A percentile compares a stretch with the other conserved stretches of the same genome.
Conservation (phyloP, 2,329 filamentous ascomycete genomes). For the Zymoseptoria brevis region DNA sequence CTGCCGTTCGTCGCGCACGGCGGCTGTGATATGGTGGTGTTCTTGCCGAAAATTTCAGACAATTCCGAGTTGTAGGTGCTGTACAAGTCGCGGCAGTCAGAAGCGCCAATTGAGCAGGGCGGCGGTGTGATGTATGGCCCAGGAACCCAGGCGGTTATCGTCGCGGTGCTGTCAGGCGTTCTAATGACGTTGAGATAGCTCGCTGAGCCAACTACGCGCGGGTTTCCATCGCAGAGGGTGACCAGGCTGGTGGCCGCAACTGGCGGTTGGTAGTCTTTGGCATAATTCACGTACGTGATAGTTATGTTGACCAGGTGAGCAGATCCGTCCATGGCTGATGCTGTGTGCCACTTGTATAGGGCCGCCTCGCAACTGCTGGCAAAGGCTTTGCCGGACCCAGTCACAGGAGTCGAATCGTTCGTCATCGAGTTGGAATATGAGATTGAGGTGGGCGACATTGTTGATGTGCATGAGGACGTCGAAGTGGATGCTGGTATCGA, state of each 20-base stretch:
- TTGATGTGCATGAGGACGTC: too few relatives aligned
- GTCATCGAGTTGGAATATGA: neutral
- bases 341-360: constrained; percentile 5
- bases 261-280: neutral
- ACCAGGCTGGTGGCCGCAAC: constrained; percentile 7
- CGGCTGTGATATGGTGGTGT: constrained; percentile 1
- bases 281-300: neutral
- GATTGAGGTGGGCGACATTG: neutral
- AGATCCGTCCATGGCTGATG: constrained; percentile 1
- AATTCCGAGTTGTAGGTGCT: constrained; percentile 4
- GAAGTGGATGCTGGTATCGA: neutral
- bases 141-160: constrained; percentile 2
- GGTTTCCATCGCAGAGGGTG: constrained; percentile 20
- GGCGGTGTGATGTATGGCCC: constrained; percentile 9
- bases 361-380: constrained; percentile 10
- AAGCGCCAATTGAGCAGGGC: constrained; percentile 11
- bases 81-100: constrained; percentile 6
- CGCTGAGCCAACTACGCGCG: constrained; percentile 12
- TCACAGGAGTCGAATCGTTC: neutral
- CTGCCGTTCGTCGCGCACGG: constrained; percentile 9
- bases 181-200: neutral
- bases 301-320: neutral
- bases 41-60: constrained; percentile 1
- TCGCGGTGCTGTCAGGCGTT: constrained; percentile 3
- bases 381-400: neutral